Percentiles rank a stretch among this genome's conserved stretches.
phyloP scores from a whole-genome alignment of 2,329 filamentous ascomycete species.

The Chaetothyriales sp. region DNA sequence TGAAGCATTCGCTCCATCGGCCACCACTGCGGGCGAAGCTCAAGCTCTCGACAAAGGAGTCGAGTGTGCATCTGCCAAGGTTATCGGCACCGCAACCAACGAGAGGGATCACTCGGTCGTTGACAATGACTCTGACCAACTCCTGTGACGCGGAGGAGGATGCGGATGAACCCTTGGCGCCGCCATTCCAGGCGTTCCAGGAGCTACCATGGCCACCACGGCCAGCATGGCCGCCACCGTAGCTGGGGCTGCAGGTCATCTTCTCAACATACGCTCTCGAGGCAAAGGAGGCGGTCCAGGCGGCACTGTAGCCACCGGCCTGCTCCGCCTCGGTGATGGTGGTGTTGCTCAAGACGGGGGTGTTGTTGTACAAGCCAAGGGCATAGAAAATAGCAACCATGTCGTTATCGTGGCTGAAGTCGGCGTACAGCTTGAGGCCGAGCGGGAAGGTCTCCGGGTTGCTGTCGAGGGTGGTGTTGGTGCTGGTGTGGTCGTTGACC shows the following conservation, averaged over 20 bases:
- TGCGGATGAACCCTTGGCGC: background rate
- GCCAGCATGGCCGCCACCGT: no score
- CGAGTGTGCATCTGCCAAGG: constrained; percentile 54
- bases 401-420: constrained; percentile 67
- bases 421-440: constrained; percentile 56
- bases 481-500: constrained; percentile 58
- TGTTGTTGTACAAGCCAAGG: constrained; percentile 43
- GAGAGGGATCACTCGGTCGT: constrained; percentile 65
- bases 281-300: constrained; percentile 71
- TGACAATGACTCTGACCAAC: constrained; percentile 63
- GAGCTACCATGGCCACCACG: background rate
- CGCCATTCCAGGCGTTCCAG: constrained; percentile 7
- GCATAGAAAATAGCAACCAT: constrained; percentile 54
- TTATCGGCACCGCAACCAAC: constrained; percentile 54
- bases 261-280: constrained; percentile 77
- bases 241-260: constrained; percentile 44
- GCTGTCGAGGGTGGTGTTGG: constrained; percentile 42
- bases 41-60: constrained; percentile 58
- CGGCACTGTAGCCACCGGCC: constrained; percentile 54
- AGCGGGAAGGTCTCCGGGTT: constrained; percentile 54
- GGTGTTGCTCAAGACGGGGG: background rate
- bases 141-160: constrained; percentile 39
- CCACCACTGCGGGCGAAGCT: constrained; percentile 59
- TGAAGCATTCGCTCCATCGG: constrained; percentile 52
- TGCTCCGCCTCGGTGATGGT: background rate